These are phyloP conservation scores for Trichosporon sp. DNA, from an alignment of 1,284 basidiomycete species.

Conservation along the genomic window DNA sequence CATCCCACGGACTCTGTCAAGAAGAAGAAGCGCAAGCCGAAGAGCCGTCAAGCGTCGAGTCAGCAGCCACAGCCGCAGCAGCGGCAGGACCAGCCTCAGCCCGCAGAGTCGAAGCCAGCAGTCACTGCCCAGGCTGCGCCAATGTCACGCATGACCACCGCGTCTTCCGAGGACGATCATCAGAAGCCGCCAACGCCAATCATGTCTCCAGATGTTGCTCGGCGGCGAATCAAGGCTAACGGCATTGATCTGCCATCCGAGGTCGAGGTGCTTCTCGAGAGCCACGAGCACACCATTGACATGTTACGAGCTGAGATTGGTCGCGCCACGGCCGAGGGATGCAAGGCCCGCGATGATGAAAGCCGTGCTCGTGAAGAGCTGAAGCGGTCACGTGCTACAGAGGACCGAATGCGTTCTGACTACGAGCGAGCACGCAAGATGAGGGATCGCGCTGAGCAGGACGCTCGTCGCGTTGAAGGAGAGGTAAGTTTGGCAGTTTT, in stretches of 20 bases:
- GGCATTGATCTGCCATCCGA: conserved; percentile 22
- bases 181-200: neutral
- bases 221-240: conserved; percentile 24
- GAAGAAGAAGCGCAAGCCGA: conserved; percentile 37
- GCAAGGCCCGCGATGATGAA: conserved; percentile 37
- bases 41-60: conserved; percentile 4
- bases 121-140: neutral
- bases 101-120: neutral
- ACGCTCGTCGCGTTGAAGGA: conserved; percentile 29
- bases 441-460: conserved; percentile 21
- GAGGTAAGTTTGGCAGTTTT: conserved; percentile 28
- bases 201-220: conserved; percentile 3
- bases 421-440: conserved; percentile 27
- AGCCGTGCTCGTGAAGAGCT: conserved; percentile 29
- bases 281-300: conserved; percentile 38
- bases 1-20: neutral
- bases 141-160: conserved; percentile 1
- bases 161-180: conserved; percentile 12
- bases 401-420: conserved; percentile 31
- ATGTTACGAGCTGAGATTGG: conserved; percentile 39
- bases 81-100: neutral
- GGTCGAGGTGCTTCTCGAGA: conserved; percentile 27
- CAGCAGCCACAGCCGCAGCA: neutral
- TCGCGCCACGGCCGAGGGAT: conserved; percentile 36
- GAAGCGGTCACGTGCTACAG: conserved; percentile 20